Conservation (phyloP, 2,329 filamentous ascomycete species). For the Lachnellula suecica region DNA sequence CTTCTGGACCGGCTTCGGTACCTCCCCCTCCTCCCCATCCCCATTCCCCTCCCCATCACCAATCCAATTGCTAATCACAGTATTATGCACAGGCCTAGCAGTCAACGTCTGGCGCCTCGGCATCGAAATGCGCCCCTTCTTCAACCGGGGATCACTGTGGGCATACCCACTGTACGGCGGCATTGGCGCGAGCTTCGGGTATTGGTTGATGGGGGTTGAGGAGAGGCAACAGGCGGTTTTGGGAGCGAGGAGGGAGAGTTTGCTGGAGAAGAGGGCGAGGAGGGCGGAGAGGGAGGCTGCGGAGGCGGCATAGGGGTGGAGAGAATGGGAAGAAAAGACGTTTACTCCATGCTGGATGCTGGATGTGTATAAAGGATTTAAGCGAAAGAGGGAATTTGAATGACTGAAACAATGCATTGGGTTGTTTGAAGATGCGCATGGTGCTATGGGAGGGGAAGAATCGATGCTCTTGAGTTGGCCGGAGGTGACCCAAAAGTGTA, state of each 20-base stretch:
- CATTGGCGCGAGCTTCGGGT: conserved; percentile 88
- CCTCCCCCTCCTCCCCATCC: conserved; percentile 34
- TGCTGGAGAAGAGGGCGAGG: conserved; percentile 88
- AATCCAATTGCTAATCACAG: background rate
- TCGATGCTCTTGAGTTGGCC: too few species aligned
- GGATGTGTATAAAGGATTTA: conserved; percentile 17
- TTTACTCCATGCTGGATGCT: background rate
- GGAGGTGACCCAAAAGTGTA: too few species aligned
- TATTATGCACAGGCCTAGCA: conserved; percentile 89
- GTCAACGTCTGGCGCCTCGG: conserved; percentile 95
- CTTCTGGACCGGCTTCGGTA: conserved; percentile 93
- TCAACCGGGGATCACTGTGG: conserved; percentile 82
- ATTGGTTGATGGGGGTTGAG: conserved; percentile 93
- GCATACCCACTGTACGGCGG: conserved; percentile 87
- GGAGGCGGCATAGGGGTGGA: conserved; percentile 29
- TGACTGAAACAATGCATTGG: too few species aligned
- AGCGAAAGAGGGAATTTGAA: background rate
- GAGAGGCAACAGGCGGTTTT: conserved; percentile 76
- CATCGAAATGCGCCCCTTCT: conserved; percentile 96
- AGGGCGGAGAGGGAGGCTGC: conserved; percentile 66
- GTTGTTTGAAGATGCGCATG: too few species aligned
- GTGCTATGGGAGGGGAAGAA: too few species aligned
- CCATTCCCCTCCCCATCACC: conserved; percentile 12
- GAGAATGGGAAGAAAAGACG: background rate
- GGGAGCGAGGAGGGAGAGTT: conserved; percentile 71